phyloP scores from a whole-genome alignment of 176 grass and related monocot species.

The Eremochloa ophiuroides region DNA sequence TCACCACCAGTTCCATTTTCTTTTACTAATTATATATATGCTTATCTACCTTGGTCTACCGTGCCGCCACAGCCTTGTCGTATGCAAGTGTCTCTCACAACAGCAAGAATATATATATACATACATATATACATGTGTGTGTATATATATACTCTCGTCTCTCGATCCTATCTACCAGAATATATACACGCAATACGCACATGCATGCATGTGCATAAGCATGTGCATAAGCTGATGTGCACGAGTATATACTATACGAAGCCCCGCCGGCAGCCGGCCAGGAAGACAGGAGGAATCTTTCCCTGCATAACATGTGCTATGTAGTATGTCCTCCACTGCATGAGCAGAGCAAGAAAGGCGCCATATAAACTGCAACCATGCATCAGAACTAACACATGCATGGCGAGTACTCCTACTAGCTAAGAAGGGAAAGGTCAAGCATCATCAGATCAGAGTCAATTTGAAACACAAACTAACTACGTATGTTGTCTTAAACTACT shows the following conservation, averaged over 20 bases:
- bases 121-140: background rate
- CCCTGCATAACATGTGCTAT: too few species aligned
- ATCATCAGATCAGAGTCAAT: background rate
- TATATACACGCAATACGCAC: too few species aligned
- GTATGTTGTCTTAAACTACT: background rate
- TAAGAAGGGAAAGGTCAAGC: background rate
- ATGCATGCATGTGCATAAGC: background rate
- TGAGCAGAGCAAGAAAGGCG: too few species aligned
- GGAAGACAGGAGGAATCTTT: background rate
- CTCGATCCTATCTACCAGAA: too few species aligned
- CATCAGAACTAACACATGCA: too few species aligned
- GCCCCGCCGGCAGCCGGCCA: background rate
- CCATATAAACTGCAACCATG: too few species aligned
- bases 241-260: background rate
- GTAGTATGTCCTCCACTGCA: too few species aligned
- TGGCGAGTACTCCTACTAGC: background rate
- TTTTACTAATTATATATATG: background rate
- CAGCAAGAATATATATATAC: too few species aligned
- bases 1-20: background rate
- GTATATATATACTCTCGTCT: too few species aligned
- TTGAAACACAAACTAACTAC: background rate
- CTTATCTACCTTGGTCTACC: background rate
- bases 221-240: background rate
- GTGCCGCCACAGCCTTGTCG: constrained; percentile 3
- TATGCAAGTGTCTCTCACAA: background rate